phyloP scores from a whole-genome alignment of 2,329 filamentous ascomycete species.

The Colletotrichum salicis region DNA sequence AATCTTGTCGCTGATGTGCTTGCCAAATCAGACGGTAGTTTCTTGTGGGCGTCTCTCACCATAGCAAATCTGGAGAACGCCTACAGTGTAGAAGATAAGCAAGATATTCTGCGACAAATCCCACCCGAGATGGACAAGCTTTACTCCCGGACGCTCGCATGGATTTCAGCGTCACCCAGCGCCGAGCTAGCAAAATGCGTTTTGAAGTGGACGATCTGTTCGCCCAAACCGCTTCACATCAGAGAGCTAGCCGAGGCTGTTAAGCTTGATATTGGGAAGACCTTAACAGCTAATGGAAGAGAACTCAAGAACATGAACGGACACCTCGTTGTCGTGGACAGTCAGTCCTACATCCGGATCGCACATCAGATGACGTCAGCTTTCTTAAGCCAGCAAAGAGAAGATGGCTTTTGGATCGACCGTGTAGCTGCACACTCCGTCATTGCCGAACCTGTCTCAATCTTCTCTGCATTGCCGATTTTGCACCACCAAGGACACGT shows the following conservation, averaged over 20 bases:
- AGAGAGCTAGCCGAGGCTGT: background rate
- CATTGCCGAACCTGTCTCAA: background rate
- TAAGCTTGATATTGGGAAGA: background rate
- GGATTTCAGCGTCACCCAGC: background rate
- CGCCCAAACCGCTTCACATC: background rate
- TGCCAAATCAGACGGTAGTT: background rate
- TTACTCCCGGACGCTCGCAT: background rate
- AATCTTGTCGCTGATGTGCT: background rate
- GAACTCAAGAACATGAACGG: background rate
- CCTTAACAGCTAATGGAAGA: background rate
- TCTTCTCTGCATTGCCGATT: background rate
- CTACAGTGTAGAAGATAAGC: constrained; percentile 40
- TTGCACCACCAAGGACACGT: background rate
- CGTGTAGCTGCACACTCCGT: background rate
- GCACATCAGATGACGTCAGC: background rate
- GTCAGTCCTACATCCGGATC: background rate
- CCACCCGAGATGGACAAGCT: constrained; percentile 35
- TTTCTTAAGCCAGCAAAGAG: background rate
- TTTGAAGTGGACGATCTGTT: background rate
- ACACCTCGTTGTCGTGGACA: background rate
- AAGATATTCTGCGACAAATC: constrained; percentile 36
- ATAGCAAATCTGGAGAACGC: constrained; percentile 5
- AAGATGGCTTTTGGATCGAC: background rate
- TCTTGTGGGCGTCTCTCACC: background rate
- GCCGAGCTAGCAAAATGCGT: background rate